Conservation (phyloP, 805 yeast genomes). For the Barnettozyma populi region DNA sequence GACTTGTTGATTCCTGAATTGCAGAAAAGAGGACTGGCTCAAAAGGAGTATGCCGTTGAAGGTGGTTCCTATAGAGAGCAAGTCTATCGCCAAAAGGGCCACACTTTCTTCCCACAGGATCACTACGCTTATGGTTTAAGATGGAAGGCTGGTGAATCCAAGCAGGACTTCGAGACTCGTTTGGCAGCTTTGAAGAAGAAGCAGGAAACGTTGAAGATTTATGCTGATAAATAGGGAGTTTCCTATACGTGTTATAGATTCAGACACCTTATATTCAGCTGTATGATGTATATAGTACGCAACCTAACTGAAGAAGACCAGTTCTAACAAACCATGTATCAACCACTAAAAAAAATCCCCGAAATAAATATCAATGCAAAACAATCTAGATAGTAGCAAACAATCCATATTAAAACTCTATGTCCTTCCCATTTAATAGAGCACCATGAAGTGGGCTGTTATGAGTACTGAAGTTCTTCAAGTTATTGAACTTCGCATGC, state of each 20-base stretch:
- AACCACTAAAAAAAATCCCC: not conserved
- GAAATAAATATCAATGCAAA: not conserved
- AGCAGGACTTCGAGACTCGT: conserved; percentile 9
- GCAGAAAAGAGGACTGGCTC: conserved; percentile 31
- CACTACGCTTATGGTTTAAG: conserved; percentile 18
- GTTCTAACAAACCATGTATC: too few species aligned
- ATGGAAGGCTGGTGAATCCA: conserved; percentile 5
- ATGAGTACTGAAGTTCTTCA: conserved; percentile 19
- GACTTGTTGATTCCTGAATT: conserved; percentile 35
- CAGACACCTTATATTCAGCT: too few species aligned
- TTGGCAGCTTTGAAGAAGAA: not conserved
- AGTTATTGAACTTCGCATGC: conserved; percentile 11
- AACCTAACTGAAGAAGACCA: too few species aligned
- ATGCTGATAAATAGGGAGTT: not conserved
- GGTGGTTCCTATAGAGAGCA: conserved; percentile 34
- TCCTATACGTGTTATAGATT: not conserved
- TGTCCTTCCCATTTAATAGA: conserved; percentile 2
- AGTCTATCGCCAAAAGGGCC: conserved; percentile 21
- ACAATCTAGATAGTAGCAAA: not conserved
- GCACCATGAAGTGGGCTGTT: conserved; percentile 22
- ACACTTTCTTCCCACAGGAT: conserved; percentile 18
- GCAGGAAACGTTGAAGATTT: not conserved
- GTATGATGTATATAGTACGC: too few species aligned
- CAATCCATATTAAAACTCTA: not conserved
- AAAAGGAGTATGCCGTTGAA: conserved; percentile 25